These are phyloP conservation scores for Lachancea mirantina DNA, from an alignment of 805 yeast genomes.

Conservation along the genomic window DNA sequence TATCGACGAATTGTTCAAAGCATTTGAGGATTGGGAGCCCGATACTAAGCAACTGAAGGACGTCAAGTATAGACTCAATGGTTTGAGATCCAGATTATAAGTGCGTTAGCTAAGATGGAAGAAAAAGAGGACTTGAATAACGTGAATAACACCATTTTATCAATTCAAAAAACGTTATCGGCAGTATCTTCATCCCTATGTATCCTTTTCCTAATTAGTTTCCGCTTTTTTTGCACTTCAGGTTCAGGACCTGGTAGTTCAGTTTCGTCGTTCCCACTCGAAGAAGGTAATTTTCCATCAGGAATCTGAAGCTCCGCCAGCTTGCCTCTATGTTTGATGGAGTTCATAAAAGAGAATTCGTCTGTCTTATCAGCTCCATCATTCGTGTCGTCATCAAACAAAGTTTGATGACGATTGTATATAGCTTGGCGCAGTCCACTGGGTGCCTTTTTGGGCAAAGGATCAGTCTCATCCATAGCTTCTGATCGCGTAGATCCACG, in stretches of 20 bases:
- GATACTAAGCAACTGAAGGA: slow-evolving; percentile 76
- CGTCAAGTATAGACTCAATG: slow-evolving; percentile 70
- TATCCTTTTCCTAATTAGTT: slow-evolving; percentile 18
- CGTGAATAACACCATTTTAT: neutral
- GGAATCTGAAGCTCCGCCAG: slow-evolving; percentile 16
- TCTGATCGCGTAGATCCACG: neutral
- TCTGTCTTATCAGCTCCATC: slow-evolving; percentile 15
- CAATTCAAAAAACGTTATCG: slow-evolving; percentile 3
- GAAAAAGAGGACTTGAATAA: neutral
- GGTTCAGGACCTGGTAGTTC: neutral
- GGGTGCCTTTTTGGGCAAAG: slow-evolving; percentile 12
- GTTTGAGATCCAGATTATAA: slow-evolving; percentile 31
- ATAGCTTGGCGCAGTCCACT: slow-evolving; percentile 20
- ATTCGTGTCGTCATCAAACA: slow-evolving; percentile 14
- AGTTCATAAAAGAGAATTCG: slow-evolving; percentile 14
- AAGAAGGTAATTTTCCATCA: slow-evolving; percentile 12
- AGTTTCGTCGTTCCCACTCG: slow-evolving; percentile 4
- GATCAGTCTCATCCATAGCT: slow-evolving; percentile 16
- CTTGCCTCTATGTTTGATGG: slow-evolving; percentile 14
- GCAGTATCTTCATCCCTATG: slow-evolving; percentile 12
- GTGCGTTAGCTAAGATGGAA: neutral
- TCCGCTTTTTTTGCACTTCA: slow-evolving; percentile 11
- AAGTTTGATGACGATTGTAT: slow-evolving; percentile 20
- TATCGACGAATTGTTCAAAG: slow-evolving; percentile 51
- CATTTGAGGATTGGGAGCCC: slow-evolving; percentile 84